A percentile compares a stretch with the other conserved stretches of the same genome.
Conservation (phyloP, 192 early-diverging fungal species). For the Coemansia sp. region DNA sequence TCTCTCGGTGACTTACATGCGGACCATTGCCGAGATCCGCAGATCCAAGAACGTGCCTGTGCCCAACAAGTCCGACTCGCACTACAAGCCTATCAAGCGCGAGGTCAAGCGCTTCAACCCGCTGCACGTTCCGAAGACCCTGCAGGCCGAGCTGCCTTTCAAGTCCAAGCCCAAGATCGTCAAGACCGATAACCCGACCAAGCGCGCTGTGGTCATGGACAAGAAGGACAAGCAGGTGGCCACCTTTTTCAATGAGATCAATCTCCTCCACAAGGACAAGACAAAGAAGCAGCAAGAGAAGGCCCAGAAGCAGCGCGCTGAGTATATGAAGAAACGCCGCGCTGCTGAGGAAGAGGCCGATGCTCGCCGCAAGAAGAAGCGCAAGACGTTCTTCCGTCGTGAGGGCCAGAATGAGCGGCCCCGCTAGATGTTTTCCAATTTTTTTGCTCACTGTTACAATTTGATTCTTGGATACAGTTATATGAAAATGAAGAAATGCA, state of each 20-base stretch:
- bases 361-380: slow-evolving; percentile 65
- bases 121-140: slow-evolving; percentile 75
- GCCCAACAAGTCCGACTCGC: slow-evolving; percentile 80
- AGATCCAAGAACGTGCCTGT: slow-evolving; percentile 62
- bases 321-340: slow-evolving; percentile 56
- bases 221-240: slow-evolving; percentile 88
- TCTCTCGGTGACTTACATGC: slow-evolving; percentile 87
- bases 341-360: slow-evolving; percentile 52
- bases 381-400: slow-evolving; percentile 70
- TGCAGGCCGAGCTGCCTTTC: slow-evolving; percentile 85
- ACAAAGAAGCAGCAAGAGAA: slow-evolving; percentile 62
- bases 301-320: slow-evolving; percentile 59
- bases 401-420: slow-evolving; percentile 56
- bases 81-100: slow-evolving; percentile 84
- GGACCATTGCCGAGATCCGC: slow-evolving; percentile 83
- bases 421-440: too few species aligned
- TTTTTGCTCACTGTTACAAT: too few species aligned
- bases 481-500: too few species aligned
- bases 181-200: slow-evolving; percentile 18
- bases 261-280: slow-evolving; percentile 71
- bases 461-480: too few species aligned
- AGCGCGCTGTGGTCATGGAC: slow-evolving; percentile 86
- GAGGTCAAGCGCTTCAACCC: slow-evolving; percentile 76
- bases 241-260: slow-evolving; percentile 80
- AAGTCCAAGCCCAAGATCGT: slow-evolving; percentile 80